Percentiles rank a stretch among this genome's conserved stretches.
Conservation (phyloP, 768 basidiomycete species). For the Boletus sp. region DNA sequence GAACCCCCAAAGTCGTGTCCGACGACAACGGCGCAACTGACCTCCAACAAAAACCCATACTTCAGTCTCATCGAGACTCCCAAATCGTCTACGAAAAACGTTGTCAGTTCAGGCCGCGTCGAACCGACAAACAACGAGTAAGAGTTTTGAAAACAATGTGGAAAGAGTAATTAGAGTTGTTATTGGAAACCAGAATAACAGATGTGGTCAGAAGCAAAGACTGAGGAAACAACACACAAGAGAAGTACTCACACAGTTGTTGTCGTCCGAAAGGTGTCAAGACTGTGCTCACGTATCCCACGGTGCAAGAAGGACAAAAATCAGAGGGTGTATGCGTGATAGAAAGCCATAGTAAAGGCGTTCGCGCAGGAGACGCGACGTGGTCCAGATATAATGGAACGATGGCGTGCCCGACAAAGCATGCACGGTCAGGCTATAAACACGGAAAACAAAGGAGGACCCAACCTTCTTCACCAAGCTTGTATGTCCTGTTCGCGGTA, state of each 20-base stretch:
- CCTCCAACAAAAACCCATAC: slow-evolving; percentile 75
- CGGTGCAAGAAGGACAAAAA: background rate
- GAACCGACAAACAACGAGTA: background rate
- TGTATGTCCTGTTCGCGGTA: slow-evolving; percentile 64
- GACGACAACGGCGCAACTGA: slow-evolving; percentile 12
- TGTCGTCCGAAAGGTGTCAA: slow-evolving; percentile 89
- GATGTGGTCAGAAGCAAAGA: background rate
- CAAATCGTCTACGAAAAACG: slow-evolving; percentile 45
- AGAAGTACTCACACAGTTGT: slow-evolving; percentile 62
- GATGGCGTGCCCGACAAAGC: background rate
- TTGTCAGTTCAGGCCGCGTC: background rate
- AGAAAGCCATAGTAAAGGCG: background rate
- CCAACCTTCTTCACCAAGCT: slow-evolving; percentile 81
- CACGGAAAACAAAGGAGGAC: background rate
- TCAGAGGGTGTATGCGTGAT: background rate
- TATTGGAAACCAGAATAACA: background rate
- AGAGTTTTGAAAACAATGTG: background rate
- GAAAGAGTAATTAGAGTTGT: background rate
- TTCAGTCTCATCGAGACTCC: slow-evolving; percentile 70
- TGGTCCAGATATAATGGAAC: background rate
- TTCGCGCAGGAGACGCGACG: background rate
- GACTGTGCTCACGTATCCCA: slow-evolving; percentile 36
- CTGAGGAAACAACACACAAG: background rate
- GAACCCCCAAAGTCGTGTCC: background rate
- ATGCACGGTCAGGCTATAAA: background rate